phyloP scores from a whole-genome alignment of 352 stramenopile genomes.

The Phytophthora aleatoria region DNA sequence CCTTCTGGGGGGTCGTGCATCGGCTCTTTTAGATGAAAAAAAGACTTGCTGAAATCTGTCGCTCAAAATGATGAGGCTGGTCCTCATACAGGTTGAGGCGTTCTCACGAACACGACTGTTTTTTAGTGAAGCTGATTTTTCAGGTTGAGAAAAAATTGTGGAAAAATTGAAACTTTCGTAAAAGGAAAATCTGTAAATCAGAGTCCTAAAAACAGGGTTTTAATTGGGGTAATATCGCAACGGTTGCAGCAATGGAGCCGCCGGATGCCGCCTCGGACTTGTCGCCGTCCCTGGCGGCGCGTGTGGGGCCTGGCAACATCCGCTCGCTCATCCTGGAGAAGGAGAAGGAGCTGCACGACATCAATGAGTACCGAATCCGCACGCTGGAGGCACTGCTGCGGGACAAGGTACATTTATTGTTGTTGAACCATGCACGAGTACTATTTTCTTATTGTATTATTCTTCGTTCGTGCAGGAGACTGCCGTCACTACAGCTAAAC shows the following conservation, averaged over 20 bases:
- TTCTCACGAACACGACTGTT: background rate
- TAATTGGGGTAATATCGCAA: background rate
- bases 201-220: slow-evolving; percentile 1
- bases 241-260: slow-evolving; percentile 10
- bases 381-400: slow-evolving; percentile 77
- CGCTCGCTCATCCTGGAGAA: slow-evolving; percentile 90
- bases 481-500: slow-evolving; percentile 53
- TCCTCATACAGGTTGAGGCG: no score
- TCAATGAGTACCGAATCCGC: slow-evolving; percentile 91
- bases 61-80: no score
- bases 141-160: background rate
- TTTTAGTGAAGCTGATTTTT: background rate
- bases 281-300: slow-evolving; percentile 21
- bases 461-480: slow-evolving; percentile 36
- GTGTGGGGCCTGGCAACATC: slow-evolving; percentile 70
- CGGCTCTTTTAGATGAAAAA: no score
- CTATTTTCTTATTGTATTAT: slow-evolving; percentile 8
- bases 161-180: background rate
- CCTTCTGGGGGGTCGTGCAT: no score
- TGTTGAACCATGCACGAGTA: background rate
- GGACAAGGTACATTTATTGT: slow-evolving; percentile 57
- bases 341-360: slow-evolving; percentile 92
- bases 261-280: slow-evolving; percentile 1
- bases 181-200: background rate
- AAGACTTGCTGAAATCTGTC: no score